Base-by-base conservation (phyloP, 495 filamentous ascomycete species). In the Copromyces sp. region DNA sequence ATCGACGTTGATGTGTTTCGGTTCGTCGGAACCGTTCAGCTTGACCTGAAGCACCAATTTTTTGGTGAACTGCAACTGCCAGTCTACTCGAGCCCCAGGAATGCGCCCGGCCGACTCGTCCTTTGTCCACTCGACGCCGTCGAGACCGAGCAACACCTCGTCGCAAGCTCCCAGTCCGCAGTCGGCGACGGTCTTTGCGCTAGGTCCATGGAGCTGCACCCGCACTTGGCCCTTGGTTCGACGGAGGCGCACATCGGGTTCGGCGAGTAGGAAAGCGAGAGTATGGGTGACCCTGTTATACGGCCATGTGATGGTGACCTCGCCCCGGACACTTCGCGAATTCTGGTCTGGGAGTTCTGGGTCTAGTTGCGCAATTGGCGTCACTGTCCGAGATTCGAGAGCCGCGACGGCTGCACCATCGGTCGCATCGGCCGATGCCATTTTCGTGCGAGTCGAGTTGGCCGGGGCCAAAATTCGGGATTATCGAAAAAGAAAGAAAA, bases 251-350 rank as follows among this genome's bases (percentile, higher is more conserved):
- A 95, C 92, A 77, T 99, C 94, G 35, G 91, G 89, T 71, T 98
- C 95, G 12, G 91, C 91, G 5, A 97, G 86, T 3, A 94, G 87
- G 39, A 99, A 87, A 69, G 93, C 89, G 74, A 93, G 82, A 11
- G 89, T 89, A 45, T 86, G 85, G 8, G 86, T 90, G 16, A 92
- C 90, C 7, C 90, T 90, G 41, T 92, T 97, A 80, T 92, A 99
- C 0, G 95, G 95, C 95, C 95, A 98, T 65, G 94, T 88, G 20
- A 99, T 89, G 6, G 92, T 93, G 41, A 97, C 89, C 2, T 93
- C 84, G 16, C 90, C 94, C 61, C 82, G 77, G 2, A 86, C 81
- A 16, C 76, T 77, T 39, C 79, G 76, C n/a, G 80, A 76, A 0
- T 74, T 39, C 14, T 75, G 79, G 8, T 85, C 78, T 2, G 75